A percentile compares a stretch with the other conserved stretches of the same genome.
phyloP scores from a whole-genome alignment of 768 basidiomycete species.

The Sporobolomyces phaffii region DNA sequence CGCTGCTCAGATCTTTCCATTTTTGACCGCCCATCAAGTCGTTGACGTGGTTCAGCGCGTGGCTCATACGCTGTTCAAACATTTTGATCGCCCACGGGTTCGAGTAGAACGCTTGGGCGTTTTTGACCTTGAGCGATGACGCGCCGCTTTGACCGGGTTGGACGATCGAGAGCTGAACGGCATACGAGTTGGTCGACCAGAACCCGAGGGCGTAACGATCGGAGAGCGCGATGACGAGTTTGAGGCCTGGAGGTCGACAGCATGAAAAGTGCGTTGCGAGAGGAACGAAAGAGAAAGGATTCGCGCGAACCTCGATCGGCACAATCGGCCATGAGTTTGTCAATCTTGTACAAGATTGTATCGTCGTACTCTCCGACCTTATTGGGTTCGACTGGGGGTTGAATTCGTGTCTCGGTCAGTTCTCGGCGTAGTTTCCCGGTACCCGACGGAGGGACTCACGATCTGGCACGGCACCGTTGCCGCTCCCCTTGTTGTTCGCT shows the following conservation, averaged over 20 bases:
- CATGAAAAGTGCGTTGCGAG: background rate
- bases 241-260: too few relatives aligned
- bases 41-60: slow-evolving; percentile 42
- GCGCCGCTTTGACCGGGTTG: slow-evolving; percentile 22
- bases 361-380: slow-evolving; percentile 43
- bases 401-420: background rate
- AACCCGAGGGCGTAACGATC: slow-evolving; percentile 44
- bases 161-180: slow-evolving; percentile 39
- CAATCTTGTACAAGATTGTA: slow-evolving; percentile 42
- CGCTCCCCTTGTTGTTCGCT: slow-evolving; percentile 40
- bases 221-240: slow-evolving; percentile 42
- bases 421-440: too few relatives aligned
- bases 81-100: slow-evolving; percentile 15
- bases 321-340: slow-evolving; percentile 43
- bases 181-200: slow-evolving; percentile 44
- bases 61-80: slow-evolving; percentile 40
- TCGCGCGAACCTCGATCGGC: slow-evolving; percentile 12
- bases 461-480: slow-evolving; percentile 29
- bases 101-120: slow-evolving; percentile 42
- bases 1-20: slow-evolving; percentile 41
- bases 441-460: background rate
- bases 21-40: slow-evolving; percentile 31
- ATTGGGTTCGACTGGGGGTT: slow-evolving; percentile 35
- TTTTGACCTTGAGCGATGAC: slow-evolving; percentile 33
- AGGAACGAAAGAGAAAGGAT: background rate